Evolutionary conservation across 495 filamentous ascomycete genomes (phyloP).

Genomic region (Aspergillus indologenus): DNA sequence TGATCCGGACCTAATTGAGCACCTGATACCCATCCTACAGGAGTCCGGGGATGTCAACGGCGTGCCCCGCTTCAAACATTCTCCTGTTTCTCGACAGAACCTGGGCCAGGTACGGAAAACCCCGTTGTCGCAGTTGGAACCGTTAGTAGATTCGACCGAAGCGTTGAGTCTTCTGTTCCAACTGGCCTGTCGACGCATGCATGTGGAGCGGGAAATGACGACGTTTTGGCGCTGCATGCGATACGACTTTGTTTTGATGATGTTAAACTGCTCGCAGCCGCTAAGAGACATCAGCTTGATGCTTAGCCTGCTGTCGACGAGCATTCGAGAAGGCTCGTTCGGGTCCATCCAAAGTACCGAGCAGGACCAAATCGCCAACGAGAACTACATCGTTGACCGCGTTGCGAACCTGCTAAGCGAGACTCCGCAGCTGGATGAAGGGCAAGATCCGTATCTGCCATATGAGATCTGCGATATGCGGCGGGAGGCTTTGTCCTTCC

Average conservation of each 20-base stretch:
- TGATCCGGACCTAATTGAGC: constrained; percentile 47
- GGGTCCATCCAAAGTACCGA: constrained; percentile 57
- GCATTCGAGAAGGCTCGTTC: constrained; percentile 54
- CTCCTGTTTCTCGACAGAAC: constrained; percentile 39
- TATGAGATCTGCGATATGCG: constrained; percentile 55
- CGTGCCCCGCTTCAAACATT: constrained; percentile 50
- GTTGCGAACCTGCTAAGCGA: constrained; percentile 60
- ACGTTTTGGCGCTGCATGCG: constrained; percentile 60
- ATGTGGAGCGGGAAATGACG: constrained; percentile 37
- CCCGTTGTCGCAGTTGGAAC: constrained; percentile 42
- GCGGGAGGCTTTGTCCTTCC: constrained; percentile 52
- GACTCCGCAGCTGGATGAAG: constrained; percentile 45
- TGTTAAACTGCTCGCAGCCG: constrained; percentile 57
- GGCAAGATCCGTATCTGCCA: constrained; percentile 44
- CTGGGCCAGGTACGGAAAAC: constrained; percentile 39
- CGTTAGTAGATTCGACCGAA: constrained; percentile 52
- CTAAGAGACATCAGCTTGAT: constrained; percentile 57
- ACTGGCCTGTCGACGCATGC: constrained; percentile 51
- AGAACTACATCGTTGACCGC: constrained; percentile 59
- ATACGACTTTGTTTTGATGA: constrained; percentile 61
- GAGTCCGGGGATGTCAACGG: constrained; percentile 55
- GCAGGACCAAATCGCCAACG: constrained; percentile 49
- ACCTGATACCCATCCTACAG: constrained; percentile 54
- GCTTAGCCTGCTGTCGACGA: constrained; percentile 57
- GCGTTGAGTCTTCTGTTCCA: constrained; percentile 57